A percentile compares a stretch with the other conserved stretches of the same genome.
Evolutionary conservation across 2,329 filamentous ascomycete species (phyloP).

Genomic region (Leptodontidium sp.): DNA sequence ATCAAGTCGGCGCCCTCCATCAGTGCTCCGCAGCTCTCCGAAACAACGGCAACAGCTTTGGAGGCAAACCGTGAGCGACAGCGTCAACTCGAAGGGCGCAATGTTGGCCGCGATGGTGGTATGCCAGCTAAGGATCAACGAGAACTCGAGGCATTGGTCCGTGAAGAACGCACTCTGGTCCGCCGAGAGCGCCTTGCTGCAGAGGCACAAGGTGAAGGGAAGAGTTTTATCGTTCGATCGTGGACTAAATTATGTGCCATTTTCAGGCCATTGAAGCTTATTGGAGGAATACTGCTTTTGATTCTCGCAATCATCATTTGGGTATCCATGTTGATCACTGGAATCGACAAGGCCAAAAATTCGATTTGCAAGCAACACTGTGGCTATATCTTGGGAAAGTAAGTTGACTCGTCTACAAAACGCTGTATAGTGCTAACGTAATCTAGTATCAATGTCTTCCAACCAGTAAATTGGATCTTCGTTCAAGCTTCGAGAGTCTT

Average conservation of each 20-base stretch:
- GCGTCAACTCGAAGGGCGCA: slow-evolving; percentile 87
- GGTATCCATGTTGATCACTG: slow-evolving; percentile 93
- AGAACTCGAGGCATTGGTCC: slow-evolving; percentile 84
- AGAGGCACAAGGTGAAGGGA: slow-evolving; percentile 81
- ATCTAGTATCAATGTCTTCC: slow-evolving; percentile 83
- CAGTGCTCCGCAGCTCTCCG: slow-evolving; percentile 80
- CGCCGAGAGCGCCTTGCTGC: slow-evolving; percentile 87
- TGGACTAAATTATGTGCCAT: slow-evolving; percentile 86
- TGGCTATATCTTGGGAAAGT: slow-evolving; percentile 83
- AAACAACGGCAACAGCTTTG: slow-evolving; percentile 80
- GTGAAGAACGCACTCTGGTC: slow-evolving; percentile 91
- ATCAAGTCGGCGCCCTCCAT: slow-evolving; percentile 92
- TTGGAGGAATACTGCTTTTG: slow-evolving; percentile 83
- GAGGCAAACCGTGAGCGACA: slow-evolving; percentile 91
- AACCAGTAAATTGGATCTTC: slow-evolving; percentile 91
- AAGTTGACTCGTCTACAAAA: slow-evolving; percentile 15
- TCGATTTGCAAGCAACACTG: slow-evolving; percentile 90
- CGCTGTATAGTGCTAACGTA: slow-evolving; percentile 37
- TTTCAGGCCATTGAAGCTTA: slow-evolving; percentile 86
- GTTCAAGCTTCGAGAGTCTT: slow-evolving; percentile 84
- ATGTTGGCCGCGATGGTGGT: slow-evolving; percentile 75
- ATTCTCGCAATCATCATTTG: slow-evolving; percentile 79
- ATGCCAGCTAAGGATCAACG: slow-evolving; percentile 86
- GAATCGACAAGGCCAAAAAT: slow-evolving; percentile 95
- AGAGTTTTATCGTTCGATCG: slow-evolving; percentile 72